These are phyloP conservation scores for Aspergillus haitiensis DNA, from an alignment of 495 filamentous ascomycete genomes.

Conservation along the genomic window DNA sequence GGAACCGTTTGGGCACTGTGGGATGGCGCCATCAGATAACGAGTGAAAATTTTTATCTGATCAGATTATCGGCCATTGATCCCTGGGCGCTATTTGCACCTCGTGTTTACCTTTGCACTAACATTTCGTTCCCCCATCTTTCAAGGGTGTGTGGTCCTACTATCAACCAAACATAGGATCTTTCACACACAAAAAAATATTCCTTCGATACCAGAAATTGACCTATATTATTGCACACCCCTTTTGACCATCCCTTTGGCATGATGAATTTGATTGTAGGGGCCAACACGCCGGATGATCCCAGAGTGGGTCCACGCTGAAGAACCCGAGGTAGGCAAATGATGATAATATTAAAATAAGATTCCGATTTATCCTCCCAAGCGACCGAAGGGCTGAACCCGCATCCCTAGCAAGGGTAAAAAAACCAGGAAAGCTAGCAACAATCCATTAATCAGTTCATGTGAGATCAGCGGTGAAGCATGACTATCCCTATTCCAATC, in stretches of 20 bases:
- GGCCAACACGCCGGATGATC: not conserved
- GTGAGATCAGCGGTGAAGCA: not conserved
- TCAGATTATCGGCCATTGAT: slow-evolving; percentile 27
- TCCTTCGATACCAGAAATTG: too few relatives aligned
- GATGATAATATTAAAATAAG: not conserved
- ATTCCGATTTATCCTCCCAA: not conserved
- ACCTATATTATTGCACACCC: not conserved
- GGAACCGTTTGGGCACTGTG: slow-evolving; percentile 10
- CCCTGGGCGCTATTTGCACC: not conserved
- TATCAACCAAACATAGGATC: too few relatives aligned
- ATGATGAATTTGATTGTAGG: not conserved
- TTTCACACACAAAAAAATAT: too few relatives aligned
- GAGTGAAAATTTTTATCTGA: slow-evolving; percentile 31
- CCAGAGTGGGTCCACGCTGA: not conserved
- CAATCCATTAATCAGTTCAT: not conserved
- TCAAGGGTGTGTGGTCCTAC: not conserved
- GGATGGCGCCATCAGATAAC: slow-evolving; percentile 33
- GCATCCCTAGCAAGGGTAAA: not conserved
- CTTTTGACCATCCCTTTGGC: not conserved
- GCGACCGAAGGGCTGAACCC: not conserved
- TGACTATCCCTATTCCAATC: not conserved
- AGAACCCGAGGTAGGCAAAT: not conserved
- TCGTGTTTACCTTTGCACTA: not conserved
- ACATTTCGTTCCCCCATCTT: not conserved
- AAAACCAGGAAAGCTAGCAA: not conserved